Evolutionary conservation across 305 asterid species (phyloP), one percentile per base, ranked within the genome.

Genomic region (Salvia sclarea): DNA sequence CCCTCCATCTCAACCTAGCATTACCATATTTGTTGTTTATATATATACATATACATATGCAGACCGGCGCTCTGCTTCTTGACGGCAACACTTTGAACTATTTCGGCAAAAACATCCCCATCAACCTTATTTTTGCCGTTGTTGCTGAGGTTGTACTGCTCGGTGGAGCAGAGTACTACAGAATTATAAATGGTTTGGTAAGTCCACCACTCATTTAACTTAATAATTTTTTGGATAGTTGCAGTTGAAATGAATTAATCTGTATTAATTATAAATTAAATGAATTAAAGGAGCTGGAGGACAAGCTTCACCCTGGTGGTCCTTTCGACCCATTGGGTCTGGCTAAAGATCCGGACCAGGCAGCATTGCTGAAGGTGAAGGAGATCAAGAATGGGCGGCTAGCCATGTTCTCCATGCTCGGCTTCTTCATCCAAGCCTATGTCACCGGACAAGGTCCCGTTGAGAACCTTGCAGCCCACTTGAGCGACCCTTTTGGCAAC

Each of bases 101-200:
- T 80, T 92, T 90, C 3, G 98, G 98, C 57, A 90, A 85, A 80
- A 90, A 82, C 87, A 92, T 92, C 73, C 98, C 98, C 68, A 90
- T 92, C 65, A 92, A 92, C 81, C 97, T 92, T 58, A 68, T 84
- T n/a, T 56, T 81, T 38, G 98, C 97, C 66, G 96, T 92, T 59
- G 44, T 79, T 57, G 95, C 95, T 8, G 98, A 92, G 91, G 93
- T 92, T 74, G 89, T 85, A 18, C 90, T 92, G 14, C 73, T 92
- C 17, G 98, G 98, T n/a, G 98, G 98, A 57, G 97, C 98, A 5
- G 98, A 92, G 69, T 92, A 92, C 61, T 92, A 90, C 95, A 84
- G 97, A 83, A 86, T 92, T 64, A 92, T 25, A 70, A 92, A 92
- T 43, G 98, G 92, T 65, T 76, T 92, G 93, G 98, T 92, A 79